Base-by-base conservation (phyloP, 1,139 yeast species). In the Geotrichum australiense region DNA sequence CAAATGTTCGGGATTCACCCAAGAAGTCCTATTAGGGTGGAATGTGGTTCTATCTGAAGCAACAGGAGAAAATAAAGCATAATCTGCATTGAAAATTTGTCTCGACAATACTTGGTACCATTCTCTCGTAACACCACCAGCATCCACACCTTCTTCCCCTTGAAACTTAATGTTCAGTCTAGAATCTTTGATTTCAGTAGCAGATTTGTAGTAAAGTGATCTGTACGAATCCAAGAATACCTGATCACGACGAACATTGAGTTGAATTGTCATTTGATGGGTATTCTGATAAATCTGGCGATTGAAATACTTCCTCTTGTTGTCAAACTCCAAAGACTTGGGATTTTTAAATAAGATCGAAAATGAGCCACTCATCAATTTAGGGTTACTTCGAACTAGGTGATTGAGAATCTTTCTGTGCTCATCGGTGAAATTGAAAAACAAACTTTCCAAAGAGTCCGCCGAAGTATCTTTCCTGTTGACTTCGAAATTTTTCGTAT, bases 141-240 rank as follows among this genome's bases (percentile, higher is more conserved):
- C 98, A 69, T 93, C 99, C 39, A 91, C 85, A 52, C 98, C 99
- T 46, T 84, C 83, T 60, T 93, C 99, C 3, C 95, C 96, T 53
- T 80, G 81, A 66, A 93, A 93, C 24, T 73, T 74, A 34, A 93
- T 78, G 43, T 83, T 91, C 52, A 91, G 67, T 50, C 81, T 79
- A 3, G 91, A 74, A 41, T 76, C 72, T 54, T 80, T 76, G 58
- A 89, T 78, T 47, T 84, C 94, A 11, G 80, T 84, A 27, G 78
- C 75, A 0, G 84, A 67, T 55, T 86, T 87, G 70, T 82, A 87
- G 57, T 86, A 86, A 37, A 91, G 64, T 0, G 93, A 72, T 43
- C 94, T 69, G 64, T 85, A 91, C 4, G 96, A 85, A 56, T 91
- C 98, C 58, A 87, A 70, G 57, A 93, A 89, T 3, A 91, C 96